These are phyloP conservation scores for Morella rubra DNA, from an alignment of 306 rosid genomes.

Conservation along the genomic window DNA sequence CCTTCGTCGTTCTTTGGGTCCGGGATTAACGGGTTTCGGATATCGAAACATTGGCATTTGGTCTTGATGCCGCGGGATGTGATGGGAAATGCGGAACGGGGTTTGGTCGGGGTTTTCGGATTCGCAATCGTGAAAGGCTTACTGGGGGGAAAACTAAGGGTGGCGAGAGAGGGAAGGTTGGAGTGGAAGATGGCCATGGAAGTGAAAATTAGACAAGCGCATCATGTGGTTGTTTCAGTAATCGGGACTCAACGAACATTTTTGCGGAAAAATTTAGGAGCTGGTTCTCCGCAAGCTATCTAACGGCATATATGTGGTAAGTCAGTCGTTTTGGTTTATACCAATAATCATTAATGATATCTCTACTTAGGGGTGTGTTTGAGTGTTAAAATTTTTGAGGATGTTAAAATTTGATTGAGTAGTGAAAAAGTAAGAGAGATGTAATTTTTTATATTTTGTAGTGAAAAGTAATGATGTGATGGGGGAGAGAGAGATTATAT, in stretches of 20 bases:
- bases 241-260: background rate
- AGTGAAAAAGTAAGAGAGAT: no score
- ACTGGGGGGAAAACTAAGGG: background rate
- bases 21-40: constrained; percentile 5
- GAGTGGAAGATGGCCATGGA: constrained; percentile 26
- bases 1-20: constrained; percentile 8
- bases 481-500: no score
- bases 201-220: background rate
- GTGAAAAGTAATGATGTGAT: no score
- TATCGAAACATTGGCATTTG: constrained; percentile 11
- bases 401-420: no score
- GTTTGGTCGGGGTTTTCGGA: constrained; percentile 16
- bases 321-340: no score
- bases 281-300: no score
- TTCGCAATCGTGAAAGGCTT: background rate
- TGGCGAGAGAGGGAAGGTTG: background rate
- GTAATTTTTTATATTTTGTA: no score
- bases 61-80: background rate
- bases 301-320: no score
- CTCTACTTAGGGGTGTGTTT: no score
- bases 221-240: background rate
- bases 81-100: constrained; percentile 14
- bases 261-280: no score
- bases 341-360: no score
- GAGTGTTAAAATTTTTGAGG: no score